These are phyloP conservation scores for Rubroboletus pulcherrimus DNA, from an alignment of 768 basidiomycete species.

Conservation along the genomic window DNA sequence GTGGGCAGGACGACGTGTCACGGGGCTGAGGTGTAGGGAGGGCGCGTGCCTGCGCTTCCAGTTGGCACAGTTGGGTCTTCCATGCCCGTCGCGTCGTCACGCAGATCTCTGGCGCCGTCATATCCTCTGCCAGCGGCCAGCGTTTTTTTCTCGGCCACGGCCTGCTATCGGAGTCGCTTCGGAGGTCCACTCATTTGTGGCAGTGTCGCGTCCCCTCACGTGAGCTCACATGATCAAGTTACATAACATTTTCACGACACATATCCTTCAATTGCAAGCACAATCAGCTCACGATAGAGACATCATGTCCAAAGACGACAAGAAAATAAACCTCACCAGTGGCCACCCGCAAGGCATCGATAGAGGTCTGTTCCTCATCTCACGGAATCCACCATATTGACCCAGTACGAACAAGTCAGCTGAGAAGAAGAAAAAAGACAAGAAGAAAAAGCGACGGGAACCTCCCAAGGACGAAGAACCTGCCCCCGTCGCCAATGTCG, in stretches of 20 bases:
- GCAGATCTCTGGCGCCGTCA: conserved; percentile 19
- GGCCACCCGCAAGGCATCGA: background rate
- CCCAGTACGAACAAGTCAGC: conserved; percentile 9
- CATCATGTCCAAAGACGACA: conserved; percentile 4
- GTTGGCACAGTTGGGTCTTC: conserved; percentile 21
- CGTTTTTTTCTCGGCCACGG: background rate
- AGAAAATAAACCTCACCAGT: background rate
- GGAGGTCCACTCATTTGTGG: conserved; percentile 13
- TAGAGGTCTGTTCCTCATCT: conserved; percentile 19
- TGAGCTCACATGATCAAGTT: background rate
- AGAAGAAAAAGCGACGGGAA: conserved; percentile 37
- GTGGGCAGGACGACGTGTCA: conserved; percentile 7
- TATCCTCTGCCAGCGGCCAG: conserved; percentile 3
- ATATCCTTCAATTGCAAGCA: too few species aligned
- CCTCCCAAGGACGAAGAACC: background rate
- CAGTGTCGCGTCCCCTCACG: conserved; percentile 18
- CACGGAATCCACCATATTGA: conserved; percentile 1
- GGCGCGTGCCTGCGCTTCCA: background rate
- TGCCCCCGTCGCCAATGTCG: background rate
- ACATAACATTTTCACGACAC: too few species aligned
- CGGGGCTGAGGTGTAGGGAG: background rate
- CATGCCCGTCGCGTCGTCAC: conserved; percentile 31
- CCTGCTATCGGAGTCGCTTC: background rate
- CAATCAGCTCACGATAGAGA: too few species aligned
- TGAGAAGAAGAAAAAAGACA: conserved; percentile 36